These are phyloP conservation scores for Neodidymelliopsis sp. DNA, from an alignment of 2,329 filamentous ascomycete genomes.

Conservation along the genomic window DNA sequence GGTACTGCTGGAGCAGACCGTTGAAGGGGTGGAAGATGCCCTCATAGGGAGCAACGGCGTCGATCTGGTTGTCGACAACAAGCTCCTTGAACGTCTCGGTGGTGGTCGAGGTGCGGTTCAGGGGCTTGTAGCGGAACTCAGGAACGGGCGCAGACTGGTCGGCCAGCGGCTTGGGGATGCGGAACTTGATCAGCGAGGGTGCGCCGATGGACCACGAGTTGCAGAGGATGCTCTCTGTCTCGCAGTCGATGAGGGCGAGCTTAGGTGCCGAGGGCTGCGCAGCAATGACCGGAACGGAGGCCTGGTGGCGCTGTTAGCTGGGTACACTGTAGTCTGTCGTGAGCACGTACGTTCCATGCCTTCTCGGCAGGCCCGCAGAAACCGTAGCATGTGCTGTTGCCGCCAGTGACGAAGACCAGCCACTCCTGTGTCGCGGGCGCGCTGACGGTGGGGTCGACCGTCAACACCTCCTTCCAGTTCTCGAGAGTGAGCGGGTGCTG, in stretches of 20 bases:
- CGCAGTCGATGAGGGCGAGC: slow-evolving; percentile 76
- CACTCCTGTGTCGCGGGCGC: slow-evolving; percentile 72
- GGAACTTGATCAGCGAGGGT: slow-evolving; percentile 71
- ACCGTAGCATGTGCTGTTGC: slow-evolving; percentile 81
- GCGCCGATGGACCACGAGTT: slow-evolving; percentile 73
- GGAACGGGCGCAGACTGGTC: slow-evolving; percentile 70
- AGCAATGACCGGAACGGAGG: slow-evolving; percentile 70
- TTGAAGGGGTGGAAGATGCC: slow-evolving; percentile 80
- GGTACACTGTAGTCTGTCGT: background rate
- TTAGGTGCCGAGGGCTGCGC: slow-evolving; percentile 68
- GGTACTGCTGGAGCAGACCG: slow-evolving; percentile 69
- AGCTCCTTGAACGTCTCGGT: slow-evolving; percentile 69
- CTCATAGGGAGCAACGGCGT: slow-evolving; percentile 62
- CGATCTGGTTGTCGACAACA: slow-evolving; percentile 65
- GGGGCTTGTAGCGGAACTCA: slow-evolving; percentile 68
- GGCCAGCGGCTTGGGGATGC: slow-evolving; percentile 65
- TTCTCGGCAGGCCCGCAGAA: slow-evolving; percentile 69
- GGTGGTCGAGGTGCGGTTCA: slow-evolving; percentile 75
- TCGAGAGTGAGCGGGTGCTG: slow-evolving; percentile 69
- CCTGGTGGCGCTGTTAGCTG: slow-evolving; percentile 47
- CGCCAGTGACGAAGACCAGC: slow-evolving; percentile 76
- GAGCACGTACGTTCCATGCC: slow-evolving; percentile 60
- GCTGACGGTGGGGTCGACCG: slow-evolving; percentile 63
- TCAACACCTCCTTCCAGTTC: slow-evolving; percentile 75
- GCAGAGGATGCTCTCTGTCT: slow-evolving; percentile 76